Conservation (phyloP, 2,329 filamentous ascomycete species). For the Aspergillus aculeatinus region DNA sequence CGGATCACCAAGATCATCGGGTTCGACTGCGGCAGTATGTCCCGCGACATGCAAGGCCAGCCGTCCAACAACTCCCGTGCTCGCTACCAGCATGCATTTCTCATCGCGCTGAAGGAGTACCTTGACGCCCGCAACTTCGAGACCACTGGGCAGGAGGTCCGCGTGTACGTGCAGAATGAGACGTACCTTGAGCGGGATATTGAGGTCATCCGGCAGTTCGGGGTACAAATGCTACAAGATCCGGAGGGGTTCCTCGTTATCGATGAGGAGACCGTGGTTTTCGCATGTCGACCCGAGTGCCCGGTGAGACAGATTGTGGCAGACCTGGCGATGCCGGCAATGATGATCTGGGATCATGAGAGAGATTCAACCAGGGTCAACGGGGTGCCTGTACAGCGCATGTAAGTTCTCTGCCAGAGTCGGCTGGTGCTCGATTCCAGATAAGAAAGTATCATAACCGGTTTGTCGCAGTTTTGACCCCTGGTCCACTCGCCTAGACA, state of each 20-base stretch:
- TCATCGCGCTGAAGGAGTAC: constrained; percentile 1
- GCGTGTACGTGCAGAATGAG: constrained; percentile 17
- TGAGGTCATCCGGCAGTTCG: constrained; percentile 3
- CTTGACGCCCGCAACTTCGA: not conserved
- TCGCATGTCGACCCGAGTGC: constrained; percentile 26
- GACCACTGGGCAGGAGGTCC: not conserved
- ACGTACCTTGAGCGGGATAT: constrained; percentile 14
- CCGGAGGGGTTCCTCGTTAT: constrained; percentile 32
- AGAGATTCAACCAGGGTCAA: not conserved
- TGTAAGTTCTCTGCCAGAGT: not conserved
- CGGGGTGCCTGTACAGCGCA: not conserved
- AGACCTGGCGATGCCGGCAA: constrained; percentile 30
- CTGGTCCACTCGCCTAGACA: not conserved
- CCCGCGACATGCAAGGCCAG: not conserved
- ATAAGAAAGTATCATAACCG: not conserved
- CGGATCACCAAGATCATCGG: constrained; percentile 8
- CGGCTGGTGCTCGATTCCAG: not conserved
- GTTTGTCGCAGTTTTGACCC: not conserved
- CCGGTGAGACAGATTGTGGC: constrained; percentile 36
- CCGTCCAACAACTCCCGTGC: not conserved
- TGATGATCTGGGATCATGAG: constrained; percentile 16
- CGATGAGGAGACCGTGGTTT: constrained; percentile 31
- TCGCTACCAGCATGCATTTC: constrained; percentile 11
- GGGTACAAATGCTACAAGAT: constrained; percentile 14
- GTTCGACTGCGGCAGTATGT: constrained; percentile 1